Conservation (phyloP, 116 monocot genomes). For the Phalaenopsis hybrid region DNA sequence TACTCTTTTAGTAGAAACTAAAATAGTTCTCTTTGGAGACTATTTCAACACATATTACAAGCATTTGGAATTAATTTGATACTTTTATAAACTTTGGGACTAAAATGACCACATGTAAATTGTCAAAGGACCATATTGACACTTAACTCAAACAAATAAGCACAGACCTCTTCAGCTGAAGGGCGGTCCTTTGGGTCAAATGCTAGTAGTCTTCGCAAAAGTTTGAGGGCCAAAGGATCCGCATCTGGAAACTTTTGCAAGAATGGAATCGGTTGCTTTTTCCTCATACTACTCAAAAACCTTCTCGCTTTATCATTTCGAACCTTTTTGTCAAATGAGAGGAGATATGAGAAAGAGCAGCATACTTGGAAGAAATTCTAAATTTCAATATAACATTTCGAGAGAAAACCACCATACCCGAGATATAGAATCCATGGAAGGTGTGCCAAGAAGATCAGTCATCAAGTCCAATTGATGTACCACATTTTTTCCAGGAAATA, state of each 20-base stretch:
- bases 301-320: slow-evolving; percentile 92
- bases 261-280: slow-evolving; percentile 68
- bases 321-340: slow-evolving; percentile 33
- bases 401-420: slow-evolving; percentile 33
- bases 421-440: slow-evolving; percentile 65
- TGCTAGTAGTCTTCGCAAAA: slow-evolving; percentile 78
- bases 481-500: slow-evolving; percentile 82
- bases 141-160: not conserved
- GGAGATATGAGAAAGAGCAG: not conserved
- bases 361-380: not conserved
- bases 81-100: too few relatives aligned
- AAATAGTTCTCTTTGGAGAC: too few relatives aligned
- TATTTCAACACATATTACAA: too few relatives aligned
- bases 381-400: not conserved
- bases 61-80: too few relatives aligned
- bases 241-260: slow-evolving; percentile 82
- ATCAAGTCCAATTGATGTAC: slow-evolving; percentile 73
- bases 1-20: too few relatives aligned
- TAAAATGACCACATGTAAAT: too few relatives aligned
- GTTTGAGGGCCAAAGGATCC: slow-evolving; percentile 75
- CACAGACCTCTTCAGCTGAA: slow-evolving; percentile 88
- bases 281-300: slow-evolving; percentile 87
- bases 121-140: too few relatives aligned
- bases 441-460: slow-evolving; percentile 80
- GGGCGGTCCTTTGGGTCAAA: slow-evolving; percentile 96